Conservation (phyloP, 306 rosid genomes). For the Quercus robur region DNA sequence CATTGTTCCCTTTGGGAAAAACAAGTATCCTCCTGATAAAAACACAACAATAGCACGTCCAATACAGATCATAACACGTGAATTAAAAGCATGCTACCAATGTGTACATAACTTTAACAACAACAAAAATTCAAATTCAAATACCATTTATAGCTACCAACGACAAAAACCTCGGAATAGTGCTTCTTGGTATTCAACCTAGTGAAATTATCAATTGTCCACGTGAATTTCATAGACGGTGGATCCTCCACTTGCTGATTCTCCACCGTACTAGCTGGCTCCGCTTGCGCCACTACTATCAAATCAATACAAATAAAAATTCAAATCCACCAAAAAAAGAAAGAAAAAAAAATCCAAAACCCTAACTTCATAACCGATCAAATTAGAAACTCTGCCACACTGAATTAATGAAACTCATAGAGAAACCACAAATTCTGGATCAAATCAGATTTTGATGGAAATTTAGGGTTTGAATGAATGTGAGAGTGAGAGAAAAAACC, state of each 20-base stretch:
- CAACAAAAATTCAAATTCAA: not conserved
- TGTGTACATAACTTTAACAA: not conserved
- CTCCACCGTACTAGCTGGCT: slow-evolving; percentile 44
- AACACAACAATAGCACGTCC: slow-evolving; percentile 17
- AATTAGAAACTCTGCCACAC: not conserved
- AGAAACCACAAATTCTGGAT: not conserved
- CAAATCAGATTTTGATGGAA: slow-evolving; percentile 14
- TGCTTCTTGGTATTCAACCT: slow-evolving; percentile 53
- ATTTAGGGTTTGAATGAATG: not conserved
- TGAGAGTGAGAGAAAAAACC: slow-evolving; percentile 24
- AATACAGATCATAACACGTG: not conserved
- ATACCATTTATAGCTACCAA: slow-evolving; percentile 68
- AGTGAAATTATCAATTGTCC: slow-evolving; percentile 68
- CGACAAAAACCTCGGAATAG: slow-evolving; percentile 54
- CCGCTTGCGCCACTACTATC: slow-evolving; percentile 35
- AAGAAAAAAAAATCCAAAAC: slow-evolving; percentile 17
- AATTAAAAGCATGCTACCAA: not conserved
- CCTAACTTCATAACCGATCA: slow-evolving; percentile 6
- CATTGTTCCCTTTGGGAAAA: slow-evolving; percentile 95
- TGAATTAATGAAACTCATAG: not conserved
- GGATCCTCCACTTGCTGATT: slow-evolving; percentile 61
- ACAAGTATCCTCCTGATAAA: slow-evolving; percentile 55
- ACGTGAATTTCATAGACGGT: slow-evolving; percentile 59
- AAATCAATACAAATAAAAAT: slow-evolving; percentile 8
- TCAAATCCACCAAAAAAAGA: not conserved